A percentile compares a stretch with the other conserved stretches of the same genome.
phyloP scores from a whole-genome alignment of 2,329 filamentous ascomycete species.

The Pseudogymnoascus sp. region DNA sequence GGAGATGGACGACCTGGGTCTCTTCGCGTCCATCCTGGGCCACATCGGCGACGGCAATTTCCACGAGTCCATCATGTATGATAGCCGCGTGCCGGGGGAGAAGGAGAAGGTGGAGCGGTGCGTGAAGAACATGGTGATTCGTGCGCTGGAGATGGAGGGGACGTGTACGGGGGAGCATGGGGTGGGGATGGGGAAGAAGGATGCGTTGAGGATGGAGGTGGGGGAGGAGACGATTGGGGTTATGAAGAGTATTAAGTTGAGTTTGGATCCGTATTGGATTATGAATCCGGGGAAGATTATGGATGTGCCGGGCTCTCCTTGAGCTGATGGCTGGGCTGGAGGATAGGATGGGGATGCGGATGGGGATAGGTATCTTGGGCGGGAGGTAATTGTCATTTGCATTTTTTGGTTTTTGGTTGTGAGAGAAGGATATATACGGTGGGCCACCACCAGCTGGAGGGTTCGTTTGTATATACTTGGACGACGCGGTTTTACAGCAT shows the following conservation, averaged over 20 bases:
- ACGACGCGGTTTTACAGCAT: not conserved
- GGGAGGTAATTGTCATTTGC: slow-evolving; percentile 2
- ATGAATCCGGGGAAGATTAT: slow-evolving; percentile 93
- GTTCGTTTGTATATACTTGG: not conserved
- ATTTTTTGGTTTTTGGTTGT: not conserved
- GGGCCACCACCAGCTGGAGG: not conserved
- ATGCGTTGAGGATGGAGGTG: slow-evolving; percentile 67
- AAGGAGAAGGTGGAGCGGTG: slow-evolving; percentile 67
- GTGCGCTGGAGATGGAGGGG: slow-evolving; percentile 89
- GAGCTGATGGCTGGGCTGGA: slow-evolving; percentile 14
- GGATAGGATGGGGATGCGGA: slow-evolving; percentile 13
- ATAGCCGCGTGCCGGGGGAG: slow-evolving; percentile 59
- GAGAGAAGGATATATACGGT: not conserved
- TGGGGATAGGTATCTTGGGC: slow-evolving; percentile 4
- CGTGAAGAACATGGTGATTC: slow-evolving; percentile 81
- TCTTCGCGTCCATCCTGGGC: slow-evolving; percentile 81
- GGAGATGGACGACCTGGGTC: slow-evolving; percentile 74
- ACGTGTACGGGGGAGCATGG: slow-evolving; percentile 88
- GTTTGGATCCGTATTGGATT: slow-evolving; percentile 77
- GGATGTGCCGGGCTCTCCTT: slow-evolving; percentile 42
- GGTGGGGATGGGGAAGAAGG: slow-evolving; percentile 79
- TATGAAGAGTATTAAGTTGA: slow-evolving; percentile 76
- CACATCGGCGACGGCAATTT: slow-evolving; percentile 95
- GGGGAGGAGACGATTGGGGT: slow-evolving; percentile 71
- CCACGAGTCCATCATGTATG: slow-evolving; percentile 86